phyloP scores from a whole-genome alignment of 768 basidiomycete species.

The Trametes villosa region DNA sequence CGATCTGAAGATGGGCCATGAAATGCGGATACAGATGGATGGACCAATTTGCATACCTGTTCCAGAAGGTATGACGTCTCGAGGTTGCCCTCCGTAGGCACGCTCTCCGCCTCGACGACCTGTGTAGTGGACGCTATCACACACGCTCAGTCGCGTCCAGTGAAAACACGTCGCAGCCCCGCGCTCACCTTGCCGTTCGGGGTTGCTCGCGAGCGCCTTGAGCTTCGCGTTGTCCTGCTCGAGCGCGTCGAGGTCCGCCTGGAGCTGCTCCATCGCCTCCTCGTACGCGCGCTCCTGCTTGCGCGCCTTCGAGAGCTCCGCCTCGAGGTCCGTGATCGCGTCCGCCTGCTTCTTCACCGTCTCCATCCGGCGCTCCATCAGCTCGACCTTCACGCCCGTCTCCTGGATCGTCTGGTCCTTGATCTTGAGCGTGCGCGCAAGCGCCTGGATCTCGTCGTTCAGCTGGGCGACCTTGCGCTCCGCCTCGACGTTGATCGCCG shows the following conservation, averaged over 20 bases:
- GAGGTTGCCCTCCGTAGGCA: conserved; percentile 75
- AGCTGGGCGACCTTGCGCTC: conserved; percentile 86
- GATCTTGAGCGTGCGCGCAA: conserved; percentile 81
- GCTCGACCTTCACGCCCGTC: conserved; percentile 86
- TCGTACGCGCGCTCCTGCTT: conserved; percentile 91
- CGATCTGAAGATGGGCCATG: conserved; percentile 58
- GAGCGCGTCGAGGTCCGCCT: conserved; percentile 82
- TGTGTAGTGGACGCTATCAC: conserved; percentile 51
- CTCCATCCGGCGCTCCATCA: conserved; percentile 94
- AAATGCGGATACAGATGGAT: neutral
- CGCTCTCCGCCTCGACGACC: conserved; percentile 59
- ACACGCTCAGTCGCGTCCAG: conserved; percentile 12
- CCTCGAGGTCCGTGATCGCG: conserved; percentile 78
- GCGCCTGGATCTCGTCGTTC: conserved; percentile 88
- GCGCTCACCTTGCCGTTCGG: conserved; percentile 71
- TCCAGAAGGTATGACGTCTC: conserved; percentile 90
- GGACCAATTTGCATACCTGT: conserved; percentile 55
- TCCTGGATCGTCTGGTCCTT: conserved; percentile 93
- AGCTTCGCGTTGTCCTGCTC: conserved; percentile 90
- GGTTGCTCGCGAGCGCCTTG: conserved; percentile 65
- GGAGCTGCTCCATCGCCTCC: conserved; percentile 92
- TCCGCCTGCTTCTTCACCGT: conserved; percentile 91
- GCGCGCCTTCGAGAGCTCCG: conserved; percentile 75
- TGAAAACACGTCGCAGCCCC: neutral
- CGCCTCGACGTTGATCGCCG: conserved; percentile 89